Base-by-base conservation (phyloP, 1,139 yeast species). In the Kodamaea arcana region DNA sequence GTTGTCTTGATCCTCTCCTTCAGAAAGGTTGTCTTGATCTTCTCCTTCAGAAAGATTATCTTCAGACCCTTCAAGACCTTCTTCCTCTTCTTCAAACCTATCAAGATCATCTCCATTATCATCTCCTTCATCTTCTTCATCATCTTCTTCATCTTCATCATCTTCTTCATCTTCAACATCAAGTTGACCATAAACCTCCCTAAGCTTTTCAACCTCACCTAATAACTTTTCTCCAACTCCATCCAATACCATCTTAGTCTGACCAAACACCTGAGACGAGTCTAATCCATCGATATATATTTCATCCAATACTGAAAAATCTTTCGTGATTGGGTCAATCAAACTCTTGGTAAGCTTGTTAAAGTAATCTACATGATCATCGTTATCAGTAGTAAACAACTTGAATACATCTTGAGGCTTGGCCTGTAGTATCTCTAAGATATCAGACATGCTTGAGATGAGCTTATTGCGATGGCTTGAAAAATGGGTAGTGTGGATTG, bases 251-350 rank as follows among this genome's bases (percentile, higher is more conserved):
- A 92, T 74, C 58, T 83, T 86, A 3, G 87, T 81, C 58, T 92
- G 97, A 35, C 94, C 95, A 86, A 90, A 92, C 0, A 92, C 90
- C 56, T 92, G 97, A 28, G 83, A 77, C 12, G 95, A 81, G 55
- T 86, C 96, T 39, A 92, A 67, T 1, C 97, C 97, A 35, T 87
- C 94, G 17, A 84, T 72, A 48, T 82, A 80, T 18, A 92, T 71
- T 54, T 86, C 88, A 57, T 90, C 95, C 25, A 92, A 67, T 4
- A 83, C 83, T 1, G 94, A 79, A 54, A 77, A 77, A 22, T 70
- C 60, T 35, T 67, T 62, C 4, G 83, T 73, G 32, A 84, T 68
- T 5, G 90, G 87, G 51, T 84, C 94, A 35, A 84, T 61, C 4
- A 75, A 60, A 17, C 52, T 42, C 54, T 83, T 83, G 24, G 82